These are phyloP conservation scores for Globisporangium uncinulatum DNA, from an alignment of 352 stramenopile species.

Conservation along the genomic window DNA sequence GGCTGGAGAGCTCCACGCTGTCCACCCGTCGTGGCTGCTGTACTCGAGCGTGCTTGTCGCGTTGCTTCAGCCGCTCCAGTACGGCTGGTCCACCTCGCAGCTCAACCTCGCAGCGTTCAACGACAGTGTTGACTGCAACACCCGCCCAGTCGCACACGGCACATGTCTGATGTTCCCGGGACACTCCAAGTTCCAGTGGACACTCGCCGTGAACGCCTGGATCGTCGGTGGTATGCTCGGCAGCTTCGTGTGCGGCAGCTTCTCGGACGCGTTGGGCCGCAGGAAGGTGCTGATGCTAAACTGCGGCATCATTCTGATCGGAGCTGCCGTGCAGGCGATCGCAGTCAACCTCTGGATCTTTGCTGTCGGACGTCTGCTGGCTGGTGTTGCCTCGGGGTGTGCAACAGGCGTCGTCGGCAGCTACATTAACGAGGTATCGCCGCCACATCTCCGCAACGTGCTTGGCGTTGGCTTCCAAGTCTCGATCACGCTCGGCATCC, in stretches of 20 bases:
- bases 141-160: constrained; percentile 15
- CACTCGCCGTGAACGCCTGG: constrained; percentile 31
- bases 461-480: constrained; percentile 38
- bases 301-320: constrained; percentile 28
- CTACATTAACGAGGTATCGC: constrained; percentile 49
- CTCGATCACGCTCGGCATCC: constrained; percentile 37
- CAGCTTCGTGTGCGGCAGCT: constrained; percentile 19
- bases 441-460: constrained; percentile 25
- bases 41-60: constrained; percentile 18
- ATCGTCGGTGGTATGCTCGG: constrained; percentile 39
- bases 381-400: constrained; percentile 30
- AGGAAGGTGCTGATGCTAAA: constrained; percentile 25
- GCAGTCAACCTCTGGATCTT: constrained; percentile 26
- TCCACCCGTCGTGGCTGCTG: neutral
- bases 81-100: constrained; percentile 53
- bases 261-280: constrained; percentile 28
- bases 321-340: constrained; percentile 21
- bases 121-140: constrained; percentile 24
- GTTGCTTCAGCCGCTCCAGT: constrained; percentile 42
- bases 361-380: constrained; percentile 30
- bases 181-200: constrained; percentile 32
- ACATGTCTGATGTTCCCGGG: constrained; percentile 33
- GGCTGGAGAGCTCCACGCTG: neutral
- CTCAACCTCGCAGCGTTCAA: constrained; percentile 44
- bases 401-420: constrained; percentile 20